Percentiles rank a stretch among this genome's conserved stretches.
These are phyloP conservation scores for Fagopyrum esculentum DNA, from an alignment of 148 eudicot species.

Conservation along the genomic window DNA sequence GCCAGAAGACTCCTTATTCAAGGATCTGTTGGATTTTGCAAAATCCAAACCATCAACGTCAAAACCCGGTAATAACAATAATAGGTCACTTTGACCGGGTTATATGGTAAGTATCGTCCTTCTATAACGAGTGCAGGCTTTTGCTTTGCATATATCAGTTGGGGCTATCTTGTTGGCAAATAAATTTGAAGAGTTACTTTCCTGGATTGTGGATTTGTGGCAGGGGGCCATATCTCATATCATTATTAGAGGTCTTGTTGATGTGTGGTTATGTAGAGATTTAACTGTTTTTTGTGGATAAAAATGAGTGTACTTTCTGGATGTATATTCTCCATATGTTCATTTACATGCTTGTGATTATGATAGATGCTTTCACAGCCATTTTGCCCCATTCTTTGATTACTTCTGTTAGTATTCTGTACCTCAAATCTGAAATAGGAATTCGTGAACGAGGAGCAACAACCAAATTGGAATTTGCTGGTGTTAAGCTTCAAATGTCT, in stretches of 20 bases:
- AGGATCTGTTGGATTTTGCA: constrained; percentile 82
- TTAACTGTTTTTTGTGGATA: constrained; percentile 1
- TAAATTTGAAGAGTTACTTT: neutral
- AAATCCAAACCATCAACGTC: constrained; percentile 47
- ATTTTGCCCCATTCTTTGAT: neutral
- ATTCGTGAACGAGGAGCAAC: too few species aligned
- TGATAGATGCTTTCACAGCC: neutral
- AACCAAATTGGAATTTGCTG: too few species aligned
- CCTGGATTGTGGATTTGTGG: constrained; percentile 4
- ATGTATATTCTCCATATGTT: constrained; percentile 9
- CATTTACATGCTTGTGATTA: constrained; percentile 5
- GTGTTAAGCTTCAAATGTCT: too few species aligned
- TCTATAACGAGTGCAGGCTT: neutral
- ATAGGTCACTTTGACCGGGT: neutral
- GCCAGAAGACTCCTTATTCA: constrained; percentile 64
- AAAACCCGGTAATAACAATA: constrained; percentile 7
- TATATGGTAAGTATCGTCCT: neutral
- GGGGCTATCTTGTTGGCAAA: neutral
- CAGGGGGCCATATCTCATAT: neutral
- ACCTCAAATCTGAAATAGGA: too few species aligned
- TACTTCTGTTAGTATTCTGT: neutral
- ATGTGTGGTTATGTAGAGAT: constrained; percentile 2
- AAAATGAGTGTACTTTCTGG: constrained; percentile 1
- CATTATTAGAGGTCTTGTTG: neutral
- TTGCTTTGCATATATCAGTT: neutral